Base-by-base conservation (phyloP, 805 yeast species). In the Yarrowia sp. region DNA sequence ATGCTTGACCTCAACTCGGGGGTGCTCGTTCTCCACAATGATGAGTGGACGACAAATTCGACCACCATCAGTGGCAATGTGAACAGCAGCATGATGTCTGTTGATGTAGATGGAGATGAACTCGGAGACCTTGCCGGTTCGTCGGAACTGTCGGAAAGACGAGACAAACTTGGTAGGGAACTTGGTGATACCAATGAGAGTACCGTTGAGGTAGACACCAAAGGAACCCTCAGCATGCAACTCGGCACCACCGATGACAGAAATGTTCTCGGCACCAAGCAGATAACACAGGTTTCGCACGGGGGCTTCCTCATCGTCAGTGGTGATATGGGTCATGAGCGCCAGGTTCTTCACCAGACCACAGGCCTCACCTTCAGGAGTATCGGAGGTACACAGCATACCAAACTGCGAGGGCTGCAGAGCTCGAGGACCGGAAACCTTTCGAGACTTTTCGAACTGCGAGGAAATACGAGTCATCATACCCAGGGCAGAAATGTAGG, bases 281-380 rank as follows among this genome's bases (percentile, higher is more conserved):
- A 89, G 81, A 73, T 82, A 90, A 75, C 98, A 92, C 42, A 93
- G 81, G 68, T 85, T 85, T 71, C 84, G 85, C 48, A 95, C 87
- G 16, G 99, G 98, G 10, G 84, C 90, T 75, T 94, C 98, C 78
- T 95, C 99, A 74, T 92, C 98, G 79, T 95, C 99, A 0, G 99
- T 94, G 5, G 99, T 95, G 75, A 95, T 95, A 79, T 95, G 99
- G 11, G 99, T 95, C 99, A 95, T 95, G 58, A 95, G 83, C 1
- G 99, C 99, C 78, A 95, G 82, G 77, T 95, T 95, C 80, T 95
- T 95, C 45, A 95, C 99, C 79, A 95, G 85, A 76, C 99, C 99
- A 87, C 99, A 95, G 0, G 99, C 99, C 80, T 95, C 99, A 84
- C 99, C 99, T 85, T 95, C 99, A 0, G 99, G 99, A 0, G 99